Evolutionary conservation across 495 filamentous ascomycete genomes (phyloP), one percentile per base, ranked within the genome.

Genomic region (Penicillium desertorum): DNA sequence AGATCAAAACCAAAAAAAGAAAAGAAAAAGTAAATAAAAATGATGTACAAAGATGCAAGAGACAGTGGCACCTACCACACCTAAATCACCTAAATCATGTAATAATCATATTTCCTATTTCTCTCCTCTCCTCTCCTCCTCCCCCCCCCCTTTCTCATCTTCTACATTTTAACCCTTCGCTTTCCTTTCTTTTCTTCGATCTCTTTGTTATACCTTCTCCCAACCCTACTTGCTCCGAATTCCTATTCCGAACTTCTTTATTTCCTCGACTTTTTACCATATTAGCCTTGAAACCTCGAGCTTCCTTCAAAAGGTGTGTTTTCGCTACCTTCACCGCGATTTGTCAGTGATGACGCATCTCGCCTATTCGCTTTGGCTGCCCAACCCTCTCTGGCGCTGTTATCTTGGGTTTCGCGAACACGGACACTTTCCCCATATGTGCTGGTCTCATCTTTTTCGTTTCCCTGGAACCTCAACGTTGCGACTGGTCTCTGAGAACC

Each of bases 41-140:
- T 60, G 59, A 66, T 69, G 63, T 61, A 60, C 36, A 17, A n/a
- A 56, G 56, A 45, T 44, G 50, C 55, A 57, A 30, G 29, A 30
- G 41, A 20, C 41, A 64, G 63, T 63, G 48, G 67, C 62, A 70
- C 65, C 63, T 70, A 66, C 64, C 62, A 65, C 67, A 68, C 64
- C 62, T 69, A 67, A 67, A 61, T 48, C 27, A 48, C 29, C 45
- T 30, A 30, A 14, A 45, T 11, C 23, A 34, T 34, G 30, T 48
- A 30, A 48, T 34, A 48, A 32, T 37, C 29, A 48, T 61, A 56
- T 50, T 34, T 39, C 36, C 36, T 39, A 39, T n/a, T 39, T 37
- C 34, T 39, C 48, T 45, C 54, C 51, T 36, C 48, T 57, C 49
- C 51, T 63, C 32, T 6, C 5, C 23, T 5, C 23, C 4, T 6